phyloP scores from a whole-genome alignment of 495 filamentous ascomycete species.

The Penicillium angulare region DNA sequence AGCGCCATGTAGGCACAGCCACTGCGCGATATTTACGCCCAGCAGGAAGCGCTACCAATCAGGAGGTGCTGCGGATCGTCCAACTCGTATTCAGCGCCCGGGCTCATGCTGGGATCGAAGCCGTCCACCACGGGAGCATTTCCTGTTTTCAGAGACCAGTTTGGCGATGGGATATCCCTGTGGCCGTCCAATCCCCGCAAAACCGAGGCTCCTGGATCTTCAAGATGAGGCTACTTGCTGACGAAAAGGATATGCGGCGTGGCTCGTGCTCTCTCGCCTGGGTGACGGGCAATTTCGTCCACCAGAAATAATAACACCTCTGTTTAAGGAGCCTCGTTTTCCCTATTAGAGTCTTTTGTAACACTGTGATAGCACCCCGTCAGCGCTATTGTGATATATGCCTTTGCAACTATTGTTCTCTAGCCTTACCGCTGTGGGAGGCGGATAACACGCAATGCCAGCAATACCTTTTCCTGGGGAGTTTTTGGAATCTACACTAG shows the following conservation, averaged over 20 bases:
- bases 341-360: too few relatives aligned
- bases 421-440: neutral
- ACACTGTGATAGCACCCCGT: too few relatives aligned
- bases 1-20: neutral
- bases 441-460: conserved; percentile 38
- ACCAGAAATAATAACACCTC: neutral
- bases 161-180: neutral
- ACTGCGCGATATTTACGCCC: conserved; percentile 1
- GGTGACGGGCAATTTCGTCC: neutral
- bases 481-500: conserved; percentile 27
- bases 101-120: neutral
- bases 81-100: conserved; percentile 24
- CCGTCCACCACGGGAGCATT: conserved; percentile 8
- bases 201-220: neutral
- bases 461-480: conserved; percentile 26
- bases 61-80: too few relatives aligned
- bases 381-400: neutral
- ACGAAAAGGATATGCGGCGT: conserved; percentile 7
- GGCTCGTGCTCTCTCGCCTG: neutral
- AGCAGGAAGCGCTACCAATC: conserved; percentile 10
- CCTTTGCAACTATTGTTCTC: neutral
- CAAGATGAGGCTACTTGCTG: conserved; percentile 23
- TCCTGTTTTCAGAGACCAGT: conserved; percentile 1
- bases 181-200: neutral
- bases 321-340: neutral